Evolutionary conservation across 2,329 filamentous ascomycete genomes (phyloP), one percentile per base, ranked within the genome.

Genomic region (Raffaelea deltoideospora): DNA sequence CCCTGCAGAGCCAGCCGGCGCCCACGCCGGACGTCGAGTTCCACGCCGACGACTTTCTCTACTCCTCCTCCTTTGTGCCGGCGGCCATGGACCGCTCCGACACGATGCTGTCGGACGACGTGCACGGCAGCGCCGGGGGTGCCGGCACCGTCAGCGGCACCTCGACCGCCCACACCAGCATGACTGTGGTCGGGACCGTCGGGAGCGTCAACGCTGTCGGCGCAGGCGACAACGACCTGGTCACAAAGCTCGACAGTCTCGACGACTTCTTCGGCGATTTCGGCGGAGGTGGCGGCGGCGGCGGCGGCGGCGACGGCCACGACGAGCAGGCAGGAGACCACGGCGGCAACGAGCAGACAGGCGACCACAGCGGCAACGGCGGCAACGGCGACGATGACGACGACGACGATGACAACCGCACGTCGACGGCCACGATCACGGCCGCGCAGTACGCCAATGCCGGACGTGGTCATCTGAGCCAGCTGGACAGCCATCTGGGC

Each of bases 1-100:
- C 39, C 3, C 34, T 26, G 10, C 19, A 8, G 72, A 15, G 3
- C 33, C 14, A 81, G 38, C 65, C 74, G 5, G 69, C 73, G 1
- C 71, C 76, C 4, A 90, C 85, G 0, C 80, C 85, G 1, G 87
- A 94, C 32, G 77, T 98, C 21, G 87, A 93, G 50, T 96, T 98
- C 58, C 82, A 92, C 47, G 71, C 76, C 3, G 92, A 98, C 43
- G 87, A 96, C 42, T 87, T 83, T 49, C 76, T 78, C 10, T 83
- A 81, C 47, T 79, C 80, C 10, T 83, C 81, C 47, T 79, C 80
- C 10, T 86, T 87, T 53, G 87, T 87, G 59, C 72, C 76, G 2
- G 61, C 72, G 15, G 57, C 61, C 1, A 39, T 42, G 37, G 79
- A 87, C 45, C 74, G 86, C 36, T 83, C 85, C 2, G 84, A 85